Evolutionary conservation across 352 stramenopile species (phyloP).

Genomic region (Thalassiosira livingstoniorum): DNA sequence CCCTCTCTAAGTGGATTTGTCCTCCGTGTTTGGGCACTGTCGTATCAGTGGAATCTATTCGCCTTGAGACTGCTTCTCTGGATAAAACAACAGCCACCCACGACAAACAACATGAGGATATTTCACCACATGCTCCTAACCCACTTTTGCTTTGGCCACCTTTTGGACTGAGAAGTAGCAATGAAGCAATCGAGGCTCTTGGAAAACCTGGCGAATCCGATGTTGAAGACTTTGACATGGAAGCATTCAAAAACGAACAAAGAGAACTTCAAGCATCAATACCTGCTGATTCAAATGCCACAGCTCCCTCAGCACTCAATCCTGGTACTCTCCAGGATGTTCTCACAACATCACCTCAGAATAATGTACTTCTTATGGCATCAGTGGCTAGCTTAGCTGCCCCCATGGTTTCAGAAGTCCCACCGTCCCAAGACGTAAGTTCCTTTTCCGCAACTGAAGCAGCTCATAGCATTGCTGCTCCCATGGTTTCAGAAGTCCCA

Average conservation of each 20-base stretch:
- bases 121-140: conserved; percentile 72
- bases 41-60: conserved; percentile 9
- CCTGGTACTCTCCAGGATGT: neutral
- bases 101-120: conserved; percentile 21
- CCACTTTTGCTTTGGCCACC: conserved; percentile 76
- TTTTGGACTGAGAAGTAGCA: conserved; percentile 70
- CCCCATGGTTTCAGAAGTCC: conserved; percentile 12
- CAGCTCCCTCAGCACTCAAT: conserved; percentile 5
- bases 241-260: conserved; percentile 16
- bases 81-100: conserved; percentile 5
- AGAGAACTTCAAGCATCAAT: no score
- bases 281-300: no score
- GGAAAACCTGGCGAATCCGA: conserved; percentile 59
- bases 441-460: no score
- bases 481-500: conserved; percentile 12
- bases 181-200: conserved; percentile 59
- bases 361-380: conserved; percentile 5
- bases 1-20: conserved; percentile 75
- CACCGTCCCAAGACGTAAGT: neutral
- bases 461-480: conserved; percentile 3
- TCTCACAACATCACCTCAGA: conserved; percentile 16
- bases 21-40: conserved; percentile 54
- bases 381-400: conserved; percentile 14
- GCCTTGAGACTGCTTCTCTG: neutral
- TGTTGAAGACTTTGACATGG: conserved; percentile 57